phyloP scores from a whole-genome alignment of 177 flowering plant genomes.

The Vitis hybrid region DNA sequence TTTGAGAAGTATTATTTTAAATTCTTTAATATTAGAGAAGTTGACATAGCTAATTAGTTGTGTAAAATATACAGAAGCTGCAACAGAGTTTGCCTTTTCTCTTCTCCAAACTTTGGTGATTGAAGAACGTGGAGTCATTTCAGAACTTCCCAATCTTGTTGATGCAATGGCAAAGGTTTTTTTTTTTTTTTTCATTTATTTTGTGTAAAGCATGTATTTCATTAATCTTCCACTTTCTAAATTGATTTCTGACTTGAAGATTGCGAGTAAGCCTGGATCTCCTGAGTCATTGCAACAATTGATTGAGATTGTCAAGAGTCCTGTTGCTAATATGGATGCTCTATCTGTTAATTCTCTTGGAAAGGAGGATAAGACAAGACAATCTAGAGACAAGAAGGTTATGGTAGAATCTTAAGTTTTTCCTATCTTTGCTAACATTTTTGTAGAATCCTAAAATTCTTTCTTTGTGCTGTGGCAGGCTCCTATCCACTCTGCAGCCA shows the following conservation, averaged over 20 bases:
- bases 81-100: conserved; percentile 81
- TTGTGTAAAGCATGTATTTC: neutral
- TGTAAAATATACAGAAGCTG: conserved; percentile 68
- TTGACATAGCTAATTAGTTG: conserved; percentile 10
- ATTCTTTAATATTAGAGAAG: neutral
- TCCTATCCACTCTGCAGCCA: conserved; percentile 30
- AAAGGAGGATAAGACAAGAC: conserved; percentile 68
- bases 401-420: neutral
- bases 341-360: conserved; percentile 35
- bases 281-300: conserved; percentile 83
- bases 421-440: neutral
- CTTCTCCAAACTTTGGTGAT: conserved; percentile 73
- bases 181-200: neutral
- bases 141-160: conserved; percentile 85
- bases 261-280: conserved; percentile 86
- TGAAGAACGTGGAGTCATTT: conserved; percentile 65
- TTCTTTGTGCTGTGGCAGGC: conserved; percentile 37
- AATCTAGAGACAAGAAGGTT: conserved; percentile 78
- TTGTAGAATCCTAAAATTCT: conserved; percentile 4
- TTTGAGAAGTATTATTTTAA: neutral
- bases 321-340: conserved; percentile 42
- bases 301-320: conserved; percentile 79
- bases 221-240: neutral
- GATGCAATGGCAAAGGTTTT: conserved; percentile 89
- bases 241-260: conserved; percentile 38